Percentiles rank a stretch among this genome's conserved stretches.
These are phyloP conservation scores for Apiotrichum gamsii DNA, from an alignment of 1,284 basidiomycete genomes.

Conservation along the genomic window DNA sequence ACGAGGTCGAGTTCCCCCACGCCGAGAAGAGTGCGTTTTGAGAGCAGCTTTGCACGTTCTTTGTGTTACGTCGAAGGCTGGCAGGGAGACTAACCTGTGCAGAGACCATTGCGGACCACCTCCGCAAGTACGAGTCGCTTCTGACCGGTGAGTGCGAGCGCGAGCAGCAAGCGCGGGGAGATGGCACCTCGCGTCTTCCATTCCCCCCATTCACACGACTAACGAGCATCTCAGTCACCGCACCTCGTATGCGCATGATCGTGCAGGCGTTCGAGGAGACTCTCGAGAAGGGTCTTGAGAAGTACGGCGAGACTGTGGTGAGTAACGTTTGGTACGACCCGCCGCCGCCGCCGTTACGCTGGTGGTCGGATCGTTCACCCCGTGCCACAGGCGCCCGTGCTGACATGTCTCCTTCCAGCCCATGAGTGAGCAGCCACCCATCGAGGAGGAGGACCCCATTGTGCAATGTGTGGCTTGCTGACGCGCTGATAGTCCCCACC, in stretches of 20 bases:
- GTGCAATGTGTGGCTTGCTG: too few relatives aligned
- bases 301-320: conserved; percentile 81
- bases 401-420: conserved; percentile 14
- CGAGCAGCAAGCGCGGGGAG: too few relatives aligned
- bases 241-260: conserved; percentile 94
- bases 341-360: background rate
- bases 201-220: too few relatives aligned
- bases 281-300: conserved; percentile 77
- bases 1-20: conserved; percentile 45
- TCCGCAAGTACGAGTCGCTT: conserved; percentile 78
- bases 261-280: conserved; percentile 92
- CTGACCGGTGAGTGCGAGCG: conserved; percentile 54
- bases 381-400: background rate
- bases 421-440: conserved; percentile 23
- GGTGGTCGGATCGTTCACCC: background rate
- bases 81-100: conserved; percentile 3
- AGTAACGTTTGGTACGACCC: conserved; percentile 44
- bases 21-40: conserved; percentile 44
- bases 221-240: conserved; percentile 71
- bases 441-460: too few relatives aligned
- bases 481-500: conserved; percentile 88
- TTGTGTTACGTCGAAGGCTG: too few relatives aligned
- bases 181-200: too few relatives aligned
- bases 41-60: too few relatives aligned
- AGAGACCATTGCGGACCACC: conserved; percentile 70